These are phyloP conservation scores for Penstemon davidsonii DNA, from an alignment of 257 asterid genomes.

Conservation along the genomic window DNA sequence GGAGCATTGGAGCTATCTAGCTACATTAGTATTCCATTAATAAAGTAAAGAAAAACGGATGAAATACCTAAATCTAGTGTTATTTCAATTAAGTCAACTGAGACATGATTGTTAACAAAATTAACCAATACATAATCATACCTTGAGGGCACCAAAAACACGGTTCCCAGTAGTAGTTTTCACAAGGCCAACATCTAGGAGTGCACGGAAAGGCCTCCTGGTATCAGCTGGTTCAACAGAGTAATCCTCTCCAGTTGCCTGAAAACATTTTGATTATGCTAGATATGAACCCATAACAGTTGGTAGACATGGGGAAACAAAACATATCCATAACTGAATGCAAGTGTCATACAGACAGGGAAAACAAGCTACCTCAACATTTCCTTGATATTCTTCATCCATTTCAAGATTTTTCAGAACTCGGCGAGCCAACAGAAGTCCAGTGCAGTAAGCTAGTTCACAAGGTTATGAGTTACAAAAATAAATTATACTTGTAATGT, in stretches of 20 bases:
- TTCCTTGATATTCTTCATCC: conserved; percentile 53
- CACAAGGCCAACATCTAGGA: conserved; percentile 61
- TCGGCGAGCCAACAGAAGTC: conserved; percentile 52
- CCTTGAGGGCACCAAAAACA: conserved; percentile 72
- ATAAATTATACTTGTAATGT: not conserved
- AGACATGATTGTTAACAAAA: not conserved
- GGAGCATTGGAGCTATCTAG: not conserved
- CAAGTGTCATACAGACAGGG: not conserved
- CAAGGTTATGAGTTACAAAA: conserved; percentile 6
- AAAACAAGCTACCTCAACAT: conserved; percentile 39
- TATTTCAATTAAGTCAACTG: not conserved
- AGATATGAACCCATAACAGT: too few relatives aligned
- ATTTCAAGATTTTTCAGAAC: conserved; percentile 45
- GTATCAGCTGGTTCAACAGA: conserved; percentile 62
- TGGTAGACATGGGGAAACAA: too few relatives aligned
- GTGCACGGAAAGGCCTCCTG: conserved; percentile 70
- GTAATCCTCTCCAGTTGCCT: conserved; percentile 69
- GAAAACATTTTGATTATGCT: not conserved
- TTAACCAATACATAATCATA: conserved; percentile 8
- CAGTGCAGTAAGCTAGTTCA: conserved; percentile 54
- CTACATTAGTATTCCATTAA: not conserved
- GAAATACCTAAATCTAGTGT: not conserved
- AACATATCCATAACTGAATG: not conserved
- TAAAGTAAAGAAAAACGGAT: not conserved
- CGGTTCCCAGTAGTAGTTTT: conserved; percentile 64